phyloP scores from a whole-genome alignment of 1,284 basidiomycete species.

The Athelia psychrophila region DNA sequence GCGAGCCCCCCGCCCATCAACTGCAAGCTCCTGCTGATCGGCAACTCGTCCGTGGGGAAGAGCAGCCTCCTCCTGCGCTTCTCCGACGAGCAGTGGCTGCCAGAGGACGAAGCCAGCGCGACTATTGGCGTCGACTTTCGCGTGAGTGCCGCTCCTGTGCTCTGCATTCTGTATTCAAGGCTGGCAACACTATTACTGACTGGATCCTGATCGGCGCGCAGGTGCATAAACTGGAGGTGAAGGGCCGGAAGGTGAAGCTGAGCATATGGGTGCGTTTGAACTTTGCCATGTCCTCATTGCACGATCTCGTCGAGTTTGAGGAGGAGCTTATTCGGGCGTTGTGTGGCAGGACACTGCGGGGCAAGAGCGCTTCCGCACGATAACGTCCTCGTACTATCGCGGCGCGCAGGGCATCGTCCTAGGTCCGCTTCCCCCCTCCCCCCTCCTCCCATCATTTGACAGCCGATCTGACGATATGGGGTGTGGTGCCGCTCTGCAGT shows the following conservation, averaged over 20 bases:
- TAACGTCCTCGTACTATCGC: constrained; percentile 90
- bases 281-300: constrained; percentile 1
- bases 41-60: constrained; percentile 92
- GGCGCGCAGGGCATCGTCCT: constrained; percentile 94
- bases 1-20: constrained; percentile 43
- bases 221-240: constrained; percentile 83
- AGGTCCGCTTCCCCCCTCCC: constrained; percentile 43
- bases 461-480: constrained; percentile 1
- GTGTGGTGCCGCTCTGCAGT: constrained; percentile 45
- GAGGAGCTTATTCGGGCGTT: background rate
- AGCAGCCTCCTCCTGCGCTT: constrained; percentile 90
- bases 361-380: constrained; percentile 88
- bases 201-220: constrained; percentile 24
- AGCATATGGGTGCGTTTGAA: constrained; percentile 69
- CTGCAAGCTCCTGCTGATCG: constrained; percentile 73
- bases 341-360: constrained; percentile 83
- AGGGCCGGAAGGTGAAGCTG: constrained; percentile 76
- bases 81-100: constrained; percentile 95
- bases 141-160: constrained; percentile 41
- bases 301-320: background rate
- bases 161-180: background rate
- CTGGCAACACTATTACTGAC: background rate
- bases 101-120: constrained; percentile 91
- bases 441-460: background rate
- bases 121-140: constrained; percentile 91